Conservation (phyloP, 768 basidiomycete genomes). For the Postia placenta region DNA sequence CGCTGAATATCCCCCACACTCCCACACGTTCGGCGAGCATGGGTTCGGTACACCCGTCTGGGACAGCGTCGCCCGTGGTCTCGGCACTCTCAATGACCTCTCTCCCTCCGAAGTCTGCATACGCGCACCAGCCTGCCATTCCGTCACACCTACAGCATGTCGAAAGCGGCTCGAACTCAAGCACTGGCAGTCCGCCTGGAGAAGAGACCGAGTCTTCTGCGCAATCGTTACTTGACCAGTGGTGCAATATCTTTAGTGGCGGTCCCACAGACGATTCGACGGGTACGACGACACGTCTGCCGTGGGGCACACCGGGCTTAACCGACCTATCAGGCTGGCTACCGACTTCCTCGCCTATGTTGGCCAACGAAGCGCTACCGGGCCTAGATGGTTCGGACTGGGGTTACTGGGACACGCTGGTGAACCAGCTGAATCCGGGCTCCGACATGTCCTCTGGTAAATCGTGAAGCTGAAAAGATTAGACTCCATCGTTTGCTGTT, state of each 20-base stretch:
- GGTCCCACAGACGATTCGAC: slow-evolving; percentile 34
- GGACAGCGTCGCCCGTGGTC: neutral
- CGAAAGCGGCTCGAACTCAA: slow-evolving; percentile 55
- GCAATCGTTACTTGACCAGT: slow-evolving; percentile 76
- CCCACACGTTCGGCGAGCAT: neutral
- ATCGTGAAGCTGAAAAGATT: neutral
- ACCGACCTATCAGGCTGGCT: slow-evolving; percentile 55
- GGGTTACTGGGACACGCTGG: slow-evolving; percentile 76
- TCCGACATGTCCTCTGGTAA: no score
- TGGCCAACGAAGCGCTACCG: slow-evolving; percentile 39
- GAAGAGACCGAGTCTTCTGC: slow-evolving; percentile 67
- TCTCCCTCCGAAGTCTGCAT: neutral
- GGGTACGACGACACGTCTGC: slow-evolving; percentile 29
- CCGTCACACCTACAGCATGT: slow-evolving; percentile 34
- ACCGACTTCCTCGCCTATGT: slow-evolving; percentile 25
- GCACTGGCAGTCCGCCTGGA: slow-evolving; percentile 58
- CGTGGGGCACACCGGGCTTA: slow-evolving; percentile 56
- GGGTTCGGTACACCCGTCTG: neutral
- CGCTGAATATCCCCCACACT: slow-evolving; percentile 14
- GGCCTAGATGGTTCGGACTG: slow-evolving; percentile 64
- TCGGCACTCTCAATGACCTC: neutral
- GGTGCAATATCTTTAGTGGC: slow-evolving; percentile 77
- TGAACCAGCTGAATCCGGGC: slow-evolving; percentile 53
- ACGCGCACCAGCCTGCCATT: slow-evolving; percentile 2
- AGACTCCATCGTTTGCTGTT: neutral